Evolutionary conservation across 192 early-diverging fungal genomes (phyloP).

Genomic region (Radiomyces spectabilis): DNA sequence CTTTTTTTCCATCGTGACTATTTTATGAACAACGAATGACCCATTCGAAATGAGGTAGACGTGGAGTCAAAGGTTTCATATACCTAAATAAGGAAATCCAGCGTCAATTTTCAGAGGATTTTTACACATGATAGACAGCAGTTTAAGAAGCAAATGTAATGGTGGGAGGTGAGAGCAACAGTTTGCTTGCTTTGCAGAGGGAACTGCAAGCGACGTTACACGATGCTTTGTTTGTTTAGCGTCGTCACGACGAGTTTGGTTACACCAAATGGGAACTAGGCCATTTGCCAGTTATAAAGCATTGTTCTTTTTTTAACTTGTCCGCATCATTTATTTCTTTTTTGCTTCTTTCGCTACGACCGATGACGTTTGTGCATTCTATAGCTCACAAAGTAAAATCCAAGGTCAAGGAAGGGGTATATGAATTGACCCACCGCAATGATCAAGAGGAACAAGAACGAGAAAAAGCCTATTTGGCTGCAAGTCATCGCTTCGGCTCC

Average conservation of each 20-base stretch:
- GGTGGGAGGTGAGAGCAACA: not conserved
- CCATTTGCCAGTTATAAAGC: not conserved
- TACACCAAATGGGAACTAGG: too few relatives aligned
- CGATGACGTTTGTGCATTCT: not conserved
- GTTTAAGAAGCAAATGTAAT: not conserved
- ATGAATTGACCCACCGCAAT: not conserved
- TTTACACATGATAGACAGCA: not conserved
- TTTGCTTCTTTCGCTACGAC: not conserved
- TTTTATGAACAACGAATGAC: too few relatives aligned
- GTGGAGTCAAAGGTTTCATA: too few relatives aligned
- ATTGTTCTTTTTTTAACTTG: not conserved
- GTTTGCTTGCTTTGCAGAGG: not conserved
- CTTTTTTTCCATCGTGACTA: too few relatives aligned
- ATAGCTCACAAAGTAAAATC: not conserved
- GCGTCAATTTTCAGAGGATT: too few relatives aligned
- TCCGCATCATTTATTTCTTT: not conserved
- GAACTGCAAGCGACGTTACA: not conserved
- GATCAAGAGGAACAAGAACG: constrained; percentile 25
- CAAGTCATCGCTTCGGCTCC: constrained; percentile 53
- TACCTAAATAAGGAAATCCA: too few relatives aligned
- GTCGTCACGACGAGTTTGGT: too few relatives aligned
- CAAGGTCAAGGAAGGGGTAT: not conserved
- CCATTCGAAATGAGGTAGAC: too few relatives aligned
- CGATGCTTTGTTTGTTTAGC: not conserved
- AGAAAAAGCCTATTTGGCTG: constrained; percentile 28